Percentiles rank a stretch among this genome's conserved stretches.
These are phyloP conservation scores for Clohesyomyces aquaticus DNA, from an alignment of 495 filamentous ascomycete genomes.

Conservation along the genomic window DNA sequence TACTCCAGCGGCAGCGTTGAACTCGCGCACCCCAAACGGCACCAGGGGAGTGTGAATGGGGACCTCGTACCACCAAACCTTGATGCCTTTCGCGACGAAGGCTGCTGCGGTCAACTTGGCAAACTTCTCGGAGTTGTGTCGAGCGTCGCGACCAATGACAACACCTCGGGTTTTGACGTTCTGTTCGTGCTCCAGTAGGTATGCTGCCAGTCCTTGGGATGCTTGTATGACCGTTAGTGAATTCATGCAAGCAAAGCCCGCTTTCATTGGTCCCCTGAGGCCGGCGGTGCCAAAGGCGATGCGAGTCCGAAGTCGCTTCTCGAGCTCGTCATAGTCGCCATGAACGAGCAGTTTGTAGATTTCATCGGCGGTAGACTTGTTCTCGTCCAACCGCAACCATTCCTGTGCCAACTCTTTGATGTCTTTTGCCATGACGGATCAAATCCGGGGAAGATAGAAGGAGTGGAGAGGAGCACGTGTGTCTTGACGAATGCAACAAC, in stretches of 20 bases:
- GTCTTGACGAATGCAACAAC: not conserved
- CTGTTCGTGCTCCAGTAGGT: constrained; percentile 53
- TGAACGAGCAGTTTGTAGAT: constrained; percentile 59
- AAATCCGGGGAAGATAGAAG: not conserved
- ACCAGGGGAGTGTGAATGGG: constrained; percentile 68
- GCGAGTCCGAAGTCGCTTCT: constrained; percentile 60
- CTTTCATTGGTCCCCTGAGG: constrained; percentile 69
- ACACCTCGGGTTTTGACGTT: constrained; percentile 51
- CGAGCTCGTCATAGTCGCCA: constrained; percentile 56
- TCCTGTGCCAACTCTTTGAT: constrained; percentile 48
- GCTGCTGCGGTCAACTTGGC: constrained; percentile 66
- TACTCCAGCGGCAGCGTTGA: constrained; percentile 64
- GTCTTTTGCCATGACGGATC: constrained; percentile 13
- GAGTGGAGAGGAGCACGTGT: not conserved
- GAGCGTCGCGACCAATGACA: constrained; percentile 70
- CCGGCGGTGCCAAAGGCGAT: constrained; percentile 74
- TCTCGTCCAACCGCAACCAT: constrained; percentile 70
- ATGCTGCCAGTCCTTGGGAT: constrained; percentile 70
- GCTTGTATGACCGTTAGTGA: constrained; percentile 71
- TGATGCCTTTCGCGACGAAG: constrained; percentile 64
- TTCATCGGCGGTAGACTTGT: constrained; percentile 61
- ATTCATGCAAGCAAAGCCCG: constrained; percentile 73
- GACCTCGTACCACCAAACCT: constrained; percentile 63
- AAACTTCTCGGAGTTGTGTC: constrained; percentile 68
- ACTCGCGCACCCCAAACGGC: constrained; percentile 64